phyloP scores from a whole-genome alignment of 305 asterid genomes.

The Fraxinus xanthoxyloides region DNA sequence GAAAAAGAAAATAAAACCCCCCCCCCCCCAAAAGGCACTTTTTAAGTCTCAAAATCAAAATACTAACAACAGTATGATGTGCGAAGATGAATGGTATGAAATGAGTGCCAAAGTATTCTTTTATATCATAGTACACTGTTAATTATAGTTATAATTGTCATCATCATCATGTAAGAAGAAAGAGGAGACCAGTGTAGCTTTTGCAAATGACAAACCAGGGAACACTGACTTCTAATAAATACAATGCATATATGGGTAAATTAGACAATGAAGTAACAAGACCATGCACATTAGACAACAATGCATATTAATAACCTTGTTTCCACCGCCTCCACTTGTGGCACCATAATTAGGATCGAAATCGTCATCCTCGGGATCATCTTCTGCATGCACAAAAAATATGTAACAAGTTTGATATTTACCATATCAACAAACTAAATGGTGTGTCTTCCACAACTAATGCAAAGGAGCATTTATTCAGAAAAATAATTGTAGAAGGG shows the following conservation, averaged over 20 bases:
- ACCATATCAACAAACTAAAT: conserved; percentile 1
- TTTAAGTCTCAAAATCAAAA: neutral
- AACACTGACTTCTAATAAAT: conserved; percentile 1
- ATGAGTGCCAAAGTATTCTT: neutral
- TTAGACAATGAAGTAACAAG: conserved; percentile 19
- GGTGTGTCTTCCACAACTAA: conserved; percentile 19
- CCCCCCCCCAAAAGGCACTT: neutral
- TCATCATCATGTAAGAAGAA: neutral
- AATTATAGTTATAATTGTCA: neutral
- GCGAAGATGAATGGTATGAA: neutral
- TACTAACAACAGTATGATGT: neutral
- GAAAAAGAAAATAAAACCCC: neutral
- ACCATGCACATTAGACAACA: conserved; percentile 14
- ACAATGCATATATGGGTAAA: conserved; percentile 12
- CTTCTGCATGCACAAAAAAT: conserved; percentile 58
- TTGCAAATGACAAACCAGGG: conserved; percentile 6
- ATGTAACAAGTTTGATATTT: neutral
- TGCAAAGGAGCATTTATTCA: conserved; percentile 10
- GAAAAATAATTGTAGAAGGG: neutral
- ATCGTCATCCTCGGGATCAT: conserved; percentile 92
- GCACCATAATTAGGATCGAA: conserved; percentile 81
- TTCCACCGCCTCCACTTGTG: conserved; percentile 48
- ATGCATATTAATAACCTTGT: conserved; percentile 50
- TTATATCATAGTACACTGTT: neutral
- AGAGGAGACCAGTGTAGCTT: conserved; percentile 4